Base-by-base conservation (phyloP, 78 protist species). In the Dictyostelium intermedium region DNA sequence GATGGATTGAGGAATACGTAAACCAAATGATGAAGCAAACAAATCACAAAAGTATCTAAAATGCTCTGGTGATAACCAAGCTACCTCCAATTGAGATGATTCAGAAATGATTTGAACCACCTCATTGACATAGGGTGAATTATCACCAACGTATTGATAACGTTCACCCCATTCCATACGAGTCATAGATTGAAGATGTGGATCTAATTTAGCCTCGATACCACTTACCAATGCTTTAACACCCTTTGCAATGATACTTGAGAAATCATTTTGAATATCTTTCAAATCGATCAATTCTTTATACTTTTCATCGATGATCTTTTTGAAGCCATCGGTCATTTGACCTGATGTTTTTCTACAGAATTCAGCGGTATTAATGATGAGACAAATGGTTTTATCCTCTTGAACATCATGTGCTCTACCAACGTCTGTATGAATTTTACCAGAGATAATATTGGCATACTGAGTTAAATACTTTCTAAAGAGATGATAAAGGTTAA, bases 331-430 rank as follows among this genome's bases (percentile, higher is more conserved):
- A 18, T 84, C 91, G 9, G 69, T 14, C 85, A 96, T 85, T 63
- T 83, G 73, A 37, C 37, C 27, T 2, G 60, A 45, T 13, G 91
- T 91, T 61, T 83, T 91, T 35, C 82, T 78, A 37, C 81, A 83
- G 37, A 79, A 96, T 37, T 96, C 95, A 1, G 94, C 47, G 8
- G 97, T 96, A 25, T 96, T 96, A 34, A 91, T 76, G 27, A 96
- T 80, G 23, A 83, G 53, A 80, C 96, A 91, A 14, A 91, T 74
- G 8, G 56, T 39, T 47, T 60, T 82, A 50, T 89, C 94, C 41
- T 86, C 92, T 45, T 37, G 74, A 18, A 1, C 16, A 13, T 87
- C 97, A 60, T 78, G 95, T 50, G 78, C 2, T 56, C 82, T 74
- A 30, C 91, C 85, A 78, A 83, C 83, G 2, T 85, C 92, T 25